Evolutionary conservation across 768 basidiomycete species (phyloP), one percentile per base, ranked within the genome.

Genomic region (Kwoniella sp.): DNA sequence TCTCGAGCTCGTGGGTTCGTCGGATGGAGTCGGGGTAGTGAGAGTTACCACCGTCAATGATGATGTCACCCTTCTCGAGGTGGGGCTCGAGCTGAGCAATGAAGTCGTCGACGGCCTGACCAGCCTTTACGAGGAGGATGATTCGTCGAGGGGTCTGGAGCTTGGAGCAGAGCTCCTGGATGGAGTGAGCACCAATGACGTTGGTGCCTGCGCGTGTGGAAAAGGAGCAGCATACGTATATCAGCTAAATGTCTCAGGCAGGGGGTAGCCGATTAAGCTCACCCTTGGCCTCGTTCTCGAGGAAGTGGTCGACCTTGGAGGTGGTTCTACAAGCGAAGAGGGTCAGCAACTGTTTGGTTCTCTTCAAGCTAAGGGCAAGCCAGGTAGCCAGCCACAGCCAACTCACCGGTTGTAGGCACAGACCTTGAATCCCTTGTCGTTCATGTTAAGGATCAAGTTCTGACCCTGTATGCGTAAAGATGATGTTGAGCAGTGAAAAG

Each of bases 31-130:
- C 96, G 67, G 96, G 96, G 85, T 91, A 99, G 83, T 98, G 93
- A 51, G 95, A 97, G 84, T 99, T 99, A 77, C 96, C 96, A 76
- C 96, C 96, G 82, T 99, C 96, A 73, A 99, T 97, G 85, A 99
- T 87, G 85, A 99, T 98, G 83, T 99, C 96, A 73, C 96, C 96
- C 78, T 87, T 82, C 81, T 97, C 94, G 72, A 99, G 90, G 81
- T 89, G 83, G 61, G 95, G 93, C 66, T 86, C 86, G 66, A 98
- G 89, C 82, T 92, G 90, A 51, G 68, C 68, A 82, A 99, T 99
- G 84, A 98, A 98, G 79, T 87, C 87, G 83, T 99, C 96, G 65
- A 99, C 96, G 71, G 96, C 95, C 65, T 86, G 81, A 66, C 96
- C 96, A 67, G 96, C 96, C 86, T 98, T 97, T 83, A 99, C 96